Evolutionary conservation across 108 stramenopile species (phyloP).

Genomic region (Cyclotella sp.): DNA sequence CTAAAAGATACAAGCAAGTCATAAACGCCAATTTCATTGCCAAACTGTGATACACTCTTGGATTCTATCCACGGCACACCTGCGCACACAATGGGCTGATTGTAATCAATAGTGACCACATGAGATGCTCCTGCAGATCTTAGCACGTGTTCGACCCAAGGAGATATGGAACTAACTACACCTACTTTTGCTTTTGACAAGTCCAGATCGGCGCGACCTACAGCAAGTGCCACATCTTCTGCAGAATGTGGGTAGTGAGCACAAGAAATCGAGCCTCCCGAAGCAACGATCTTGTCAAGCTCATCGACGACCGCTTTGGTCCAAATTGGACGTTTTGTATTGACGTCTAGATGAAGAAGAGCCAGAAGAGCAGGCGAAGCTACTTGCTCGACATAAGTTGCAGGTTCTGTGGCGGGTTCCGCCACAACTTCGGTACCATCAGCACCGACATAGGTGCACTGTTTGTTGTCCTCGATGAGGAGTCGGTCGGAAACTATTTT

Average conservation of each 20-base stretch:
- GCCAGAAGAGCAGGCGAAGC: not conserved
- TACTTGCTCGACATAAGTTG: not conserved
- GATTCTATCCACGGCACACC: not conserved
- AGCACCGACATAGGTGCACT: not conserved
- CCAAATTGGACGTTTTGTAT: not conserved
- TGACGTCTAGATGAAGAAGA: constrained; percentile 3
- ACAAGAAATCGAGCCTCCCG: constrained; percentile 4
- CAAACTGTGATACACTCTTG: not conserved
- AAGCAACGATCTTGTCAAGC: not conserved
- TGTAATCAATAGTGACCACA: constrained; percentile 3
- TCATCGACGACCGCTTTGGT: not conserved
- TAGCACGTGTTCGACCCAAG: not conserved
- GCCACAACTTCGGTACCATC: not conserved
- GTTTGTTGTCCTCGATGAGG: too few species aligned
- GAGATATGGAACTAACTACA: constrained; percentile 5
- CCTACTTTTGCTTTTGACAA: not conserved
- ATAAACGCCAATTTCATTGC: not conserved
- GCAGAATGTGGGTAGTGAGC: not conserved
- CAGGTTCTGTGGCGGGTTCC: not conserved
- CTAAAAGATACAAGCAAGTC: constrained; percentile 7
- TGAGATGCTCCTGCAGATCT: not conserved
- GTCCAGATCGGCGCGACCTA: not conserved
- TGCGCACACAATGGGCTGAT: not conserved
- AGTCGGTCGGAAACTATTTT: too few species aligned
- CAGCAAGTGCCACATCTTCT: not conserved